A percentile compares a stretch with the other conserved stretches of the same genome.
Conservation (phyloP, 176 grass and related monocot species). For the Olyra latifolia region DNA sequence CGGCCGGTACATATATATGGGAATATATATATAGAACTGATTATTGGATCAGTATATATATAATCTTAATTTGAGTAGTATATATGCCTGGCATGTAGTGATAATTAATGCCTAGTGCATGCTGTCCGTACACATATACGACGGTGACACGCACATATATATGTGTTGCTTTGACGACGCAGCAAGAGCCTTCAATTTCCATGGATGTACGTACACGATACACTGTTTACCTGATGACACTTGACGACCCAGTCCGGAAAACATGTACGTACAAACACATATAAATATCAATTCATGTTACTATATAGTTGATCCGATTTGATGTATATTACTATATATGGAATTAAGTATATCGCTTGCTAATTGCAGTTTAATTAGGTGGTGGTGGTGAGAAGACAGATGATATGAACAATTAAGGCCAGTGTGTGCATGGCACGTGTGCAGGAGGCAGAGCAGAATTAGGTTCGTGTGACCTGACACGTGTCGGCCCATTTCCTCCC, state of each 20-base stretch:
- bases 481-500: constrained; percentile 13
- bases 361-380: background rate
- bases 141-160: background rate
- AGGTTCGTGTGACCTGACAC: constrained; percentile 54
- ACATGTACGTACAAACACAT: background rate
- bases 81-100: background rate
- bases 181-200: background rate
- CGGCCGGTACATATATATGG: too few relatives aligned
- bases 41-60: too few relatives aligned
- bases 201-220: background rate
- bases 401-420: background rate
- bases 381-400: background rate
- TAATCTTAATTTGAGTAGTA: too few relatives aligned
- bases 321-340: background rate
- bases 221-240: background rate
- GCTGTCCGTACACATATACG: background rate
- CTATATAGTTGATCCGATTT: background rate
- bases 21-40: too few relatives aligned
- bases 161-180: background rate
- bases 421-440: constrained; percentile 18
- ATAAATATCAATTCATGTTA: background rate
- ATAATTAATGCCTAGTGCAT: background rate
- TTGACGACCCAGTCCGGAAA: background rate
- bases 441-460: constrained; percentile 58
- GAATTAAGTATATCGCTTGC: background rate